Evolutionary conservation across 2,329 filamentous ascomycete genomes (phyloP), one percentile per base, ranked within the genome.

Genomic region (Sordariomycetes sp.): DNA sequence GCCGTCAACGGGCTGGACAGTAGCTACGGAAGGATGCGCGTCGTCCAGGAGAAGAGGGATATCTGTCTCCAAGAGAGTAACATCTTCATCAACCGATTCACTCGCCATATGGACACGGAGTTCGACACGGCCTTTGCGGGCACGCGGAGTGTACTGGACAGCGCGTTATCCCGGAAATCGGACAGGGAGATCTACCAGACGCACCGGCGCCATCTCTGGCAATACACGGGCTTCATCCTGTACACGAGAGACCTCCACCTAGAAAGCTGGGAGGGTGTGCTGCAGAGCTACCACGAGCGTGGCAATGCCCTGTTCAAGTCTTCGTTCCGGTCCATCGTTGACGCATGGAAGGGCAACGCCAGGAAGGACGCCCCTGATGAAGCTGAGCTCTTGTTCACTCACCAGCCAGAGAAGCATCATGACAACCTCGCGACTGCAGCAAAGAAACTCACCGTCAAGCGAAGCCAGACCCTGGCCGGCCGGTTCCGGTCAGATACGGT

Each of bases 41-140:
- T 95, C 48, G 82, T 99, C 28, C 89, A 90, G 63, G 90, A 97
- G 69, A 96, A 96, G 79, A 94, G 90, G 69, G 87, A 95, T 61
- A 86, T 89, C 67, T 99, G 96, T 65, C 76, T 85, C 58, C 77
- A 83, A 15, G 89, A 95, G 67, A 90, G 86, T 62, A 74, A 78
- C 24, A 72, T 81, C 56, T 96, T 97, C 67, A 79, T 96, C 65
- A 82, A 85, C 60, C 82, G 91, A 53, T 76, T 96, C 15, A 84
- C 87, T 61, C 85, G 89, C 56, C 92, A 91, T 67, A 87, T 97
- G 80, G 82, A 85, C 22, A 78, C 85, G 53, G 87, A 89, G 59
- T 96, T 96, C 64, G 86, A 87, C 53, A 79, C 84, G 59, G 85
- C 89, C 6, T 83, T 89, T 63, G 77, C 85, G 63, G 83, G 87